Percentiles rank a stretch among this genome's conserved stretches.
Conservation (phyloP, 129 eudicot genomes). For the Flaveria robusta region DNA sequence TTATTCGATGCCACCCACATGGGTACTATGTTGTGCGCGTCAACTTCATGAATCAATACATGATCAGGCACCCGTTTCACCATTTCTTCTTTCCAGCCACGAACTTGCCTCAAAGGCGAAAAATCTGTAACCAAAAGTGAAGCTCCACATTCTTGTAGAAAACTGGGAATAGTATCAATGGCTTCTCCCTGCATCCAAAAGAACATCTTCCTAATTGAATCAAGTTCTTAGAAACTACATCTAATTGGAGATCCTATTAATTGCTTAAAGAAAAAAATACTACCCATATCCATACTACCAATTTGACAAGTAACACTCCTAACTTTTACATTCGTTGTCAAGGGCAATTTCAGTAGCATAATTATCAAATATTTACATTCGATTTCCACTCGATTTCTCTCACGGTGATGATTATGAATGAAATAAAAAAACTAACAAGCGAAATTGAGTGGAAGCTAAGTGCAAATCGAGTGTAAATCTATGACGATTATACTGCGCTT, state of each 20-base stretch:
- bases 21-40: conserved; percentile 96
- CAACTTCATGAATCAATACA: conserved; percentile 89
- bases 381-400: too few relatives aligned
- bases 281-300: too few relatives aligned
- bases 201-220: not conserved
- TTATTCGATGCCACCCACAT: conserved; percentile 85
- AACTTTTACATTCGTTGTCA: too few relatives aligned
- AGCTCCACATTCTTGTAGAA: conserved; percentile 72
- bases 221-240: not conserved
- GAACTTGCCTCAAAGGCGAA: conserved; percentile 82
- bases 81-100: conserved; percentile 79
- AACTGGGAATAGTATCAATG: conserved; percentile 79
- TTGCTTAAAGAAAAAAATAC: too few relatives aligned
- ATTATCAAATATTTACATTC: too few relatives aligned
- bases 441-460: too few relatives aligned
- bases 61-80: conserved; percentile 54
- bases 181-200: conserved; percentile 77
- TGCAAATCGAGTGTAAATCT: too few relatives aligned
- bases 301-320: too few relatives aligned
- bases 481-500: too few relatives aligned
- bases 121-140: conserved; percentile 92
- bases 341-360: too few relatives aligned
- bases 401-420: too few relatives aligned
- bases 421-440: too few relatives aligned
- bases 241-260: not conserved